Base-by-base conservation (phyloP, 495 filamentous ascomycete species). In the Lasiosphaeria hispida region DNA sequence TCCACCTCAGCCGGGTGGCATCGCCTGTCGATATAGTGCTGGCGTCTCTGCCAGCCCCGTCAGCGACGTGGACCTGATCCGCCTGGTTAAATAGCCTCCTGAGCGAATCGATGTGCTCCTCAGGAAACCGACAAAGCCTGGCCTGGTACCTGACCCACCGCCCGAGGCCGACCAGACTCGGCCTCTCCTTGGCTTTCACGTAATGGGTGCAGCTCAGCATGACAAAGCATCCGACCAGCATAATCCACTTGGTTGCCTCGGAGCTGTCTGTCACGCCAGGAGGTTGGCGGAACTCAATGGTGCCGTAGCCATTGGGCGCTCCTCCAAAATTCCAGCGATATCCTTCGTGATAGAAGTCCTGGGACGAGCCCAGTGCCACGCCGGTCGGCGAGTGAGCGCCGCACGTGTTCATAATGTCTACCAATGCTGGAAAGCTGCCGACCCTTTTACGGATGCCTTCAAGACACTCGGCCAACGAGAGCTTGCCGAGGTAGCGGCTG, bases 91-190 rank as follows among this genome's bases (percentile, higher is more conserved):
- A 42, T 49, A 69, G 10, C 14, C 58, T 41, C 50, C 47, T 45
- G 1, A 69, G 33, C 14, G 38, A 39, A 15, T 45, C 53, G 59
- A 48, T 11, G 40, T 47, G 48, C 44, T 54, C 50, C 37, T 58
- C 40, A 8, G 59, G 58, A n/a, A 69, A 42, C 0, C 33, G 10
- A 38, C 45, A 48, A 33, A 45, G 44, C 30, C 57, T 40, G 13
- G 72, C 65, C 39, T 77, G 72, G 15, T 74, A 72, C 18, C 65
- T 38, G 45, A 76, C 56, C 64, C 67, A 73, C 48, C 69, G 70
- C 7, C 63, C 64, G 8, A 75, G 63, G 8, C 68, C 63, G 47
- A 62, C 52, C 3, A 69, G 35, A 40, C 52, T 42, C 11, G 64
- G 58, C 38, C 37, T 40, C 8, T 49, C 40, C n/a, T 39, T 42